These are phyloP conservation scores for Suillus discolor DNA, from an alignment of 768 basidiomycete genomes.

Conservation along the genomic window DNA sequence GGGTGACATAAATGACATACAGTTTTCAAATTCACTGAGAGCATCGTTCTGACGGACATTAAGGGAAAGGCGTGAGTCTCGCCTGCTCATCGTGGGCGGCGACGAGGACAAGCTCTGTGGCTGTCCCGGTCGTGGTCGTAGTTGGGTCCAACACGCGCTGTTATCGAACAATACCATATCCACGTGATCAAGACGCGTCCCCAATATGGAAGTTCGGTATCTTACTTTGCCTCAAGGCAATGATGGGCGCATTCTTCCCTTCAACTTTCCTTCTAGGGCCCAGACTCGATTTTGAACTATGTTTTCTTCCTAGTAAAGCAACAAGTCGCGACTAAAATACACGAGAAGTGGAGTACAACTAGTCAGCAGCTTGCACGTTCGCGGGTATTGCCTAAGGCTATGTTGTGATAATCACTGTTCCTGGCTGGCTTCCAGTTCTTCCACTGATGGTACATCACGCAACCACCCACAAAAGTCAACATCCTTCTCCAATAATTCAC, in stretches of 20 bases:
- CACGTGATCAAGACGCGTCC: constrained; percentile 32
- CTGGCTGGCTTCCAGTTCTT: constrained; percentile 20
- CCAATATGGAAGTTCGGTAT: constrained; percentile 15
- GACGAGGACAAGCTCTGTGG: constrained; percentile 22
- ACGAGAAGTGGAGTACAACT: constrained; percentile 17
- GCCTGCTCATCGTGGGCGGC: constrained; percentile 34
- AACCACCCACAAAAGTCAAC: constrained; percentile 60
- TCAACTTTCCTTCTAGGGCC: constrained; percentile 29
- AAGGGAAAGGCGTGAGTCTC: constrained; percentile 48
- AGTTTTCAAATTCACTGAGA: constrained; percentile 82
- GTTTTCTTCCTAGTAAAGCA: constrained; percentile 9
- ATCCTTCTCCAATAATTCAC: constrained; percentile 57
- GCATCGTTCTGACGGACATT: constrained; percentile 75
- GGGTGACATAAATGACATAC: constrained; percentile 47
- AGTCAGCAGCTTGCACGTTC: constrained; percentile 12
- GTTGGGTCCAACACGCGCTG: constrained; percentile 33
- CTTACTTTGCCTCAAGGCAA: constrained; percentile 29
- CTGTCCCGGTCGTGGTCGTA: constrained; percentile 21
- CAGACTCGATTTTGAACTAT: constrained; percentile 3
- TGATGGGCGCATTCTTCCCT: constrained; percentile 12
- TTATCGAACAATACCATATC: constrained; percentile 34
- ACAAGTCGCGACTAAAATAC: constrained; percentile 20
- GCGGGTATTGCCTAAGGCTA: constrained; percentile 5
- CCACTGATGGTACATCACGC: constrained; percentile 40
- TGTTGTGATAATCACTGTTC: constrained; percentile 18